Evolutionary conservation across 1,284 basidiomycete species (phyloP).

Genomic region (Amylostereum chailletii): DNA sequence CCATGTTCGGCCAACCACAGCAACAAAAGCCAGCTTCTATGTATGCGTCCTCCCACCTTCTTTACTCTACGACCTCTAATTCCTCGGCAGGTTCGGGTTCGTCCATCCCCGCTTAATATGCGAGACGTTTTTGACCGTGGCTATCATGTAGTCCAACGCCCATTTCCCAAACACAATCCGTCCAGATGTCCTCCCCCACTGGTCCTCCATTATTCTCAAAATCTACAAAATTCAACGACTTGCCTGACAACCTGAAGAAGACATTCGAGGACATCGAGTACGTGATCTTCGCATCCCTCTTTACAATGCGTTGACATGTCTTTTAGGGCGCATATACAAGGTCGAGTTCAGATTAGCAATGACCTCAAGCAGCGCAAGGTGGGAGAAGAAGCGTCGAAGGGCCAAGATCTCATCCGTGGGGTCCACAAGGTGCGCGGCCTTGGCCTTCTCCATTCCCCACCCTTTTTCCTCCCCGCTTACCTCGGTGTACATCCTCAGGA

Average conservation of each 20-base stretch:
- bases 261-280: slow-evolving; percentile 69
- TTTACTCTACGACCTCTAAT: neutral
- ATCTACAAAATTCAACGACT: slow-evolving; percentile 77
- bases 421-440: slow-evolving; percentile 49
- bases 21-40: slow-evolving; percentile 4
- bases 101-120: neutral
- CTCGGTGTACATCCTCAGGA: slow-evolving; percentile 32
- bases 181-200: slow-evolving; percentile 18
- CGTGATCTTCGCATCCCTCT: slow-evolving; percentile 12
- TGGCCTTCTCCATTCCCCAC: neutral
- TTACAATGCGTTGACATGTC: neutral
- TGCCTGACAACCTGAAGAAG: slow-evolving; percentile 61
- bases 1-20: slow-evolving; percentile 2
- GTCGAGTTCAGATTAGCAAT: slow-evolving; percentile 68
- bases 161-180: slow-evolving; percentile 10
- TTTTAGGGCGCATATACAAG: slow-evolving; percentile 61
- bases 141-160: neutral
- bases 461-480: neutral
- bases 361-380: slow-evolving; percentile 69
- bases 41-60: neutral
- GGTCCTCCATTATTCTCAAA: slow-evolving; percentile 52
- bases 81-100: slow-evolving; percentile 10
- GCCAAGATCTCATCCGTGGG: slow-evolving; percentile 54
- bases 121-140: neutral
- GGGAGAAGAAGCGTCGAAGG: slow-evolving; percentile 66